phyloP scores from a whole-genome alignment of 2,329 filamentous ascomycete genomes.

The Hypoxylon rubiginosum region DNA sequence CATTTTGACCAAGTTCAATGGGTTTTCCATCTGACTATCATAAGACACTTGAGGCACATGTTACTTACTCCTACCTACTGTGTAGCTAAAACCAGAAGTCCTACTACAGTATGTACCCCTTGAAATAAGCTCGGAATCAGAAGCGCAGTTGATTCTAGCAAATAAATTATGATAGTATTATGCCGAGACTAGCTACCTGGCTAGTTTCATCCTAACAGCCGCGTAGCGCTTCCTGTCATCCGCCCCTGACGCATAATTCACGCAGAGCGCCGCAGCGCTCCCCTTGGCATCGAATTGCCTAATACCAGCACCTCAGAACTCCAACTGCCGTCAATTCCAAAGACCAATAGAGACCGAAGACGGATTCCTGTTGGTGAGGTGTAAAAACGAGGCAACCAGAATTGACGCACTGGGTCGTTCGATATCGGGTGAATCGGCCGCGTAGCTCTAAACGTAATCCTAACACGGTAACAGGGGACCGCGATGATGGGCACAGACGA shows the following conservation, averaged over 20 bases:
- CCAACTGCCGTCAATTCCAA: neutral
- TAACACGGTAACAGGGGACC: constrained; percentile 7
- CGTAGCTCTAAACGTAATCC: constrained; percentile 27
- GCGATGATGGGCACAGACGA: no score
- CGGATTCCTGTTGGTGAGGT: neutral
- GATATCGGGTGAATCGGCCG: constrained; percentile 13
- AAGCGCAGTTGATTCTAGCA: neutral
- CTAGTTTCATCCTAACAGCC: no score
- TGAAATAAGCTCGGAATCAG: neutral
- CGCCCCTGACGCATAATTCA: no score
- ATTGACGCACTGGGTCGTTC: constrained; percentile 25
- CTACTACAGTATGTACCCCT: neutral
- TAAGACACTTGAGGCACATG: neutral
- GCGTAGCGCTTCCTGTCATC: no score
- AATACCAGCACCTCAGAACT: neutral
- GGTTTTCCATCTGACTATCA: neutral
- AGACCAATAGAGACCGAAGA: neutral
- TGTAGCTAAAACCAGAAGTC: neutral
- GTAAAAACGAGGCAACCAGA: constrained; percentile 24
- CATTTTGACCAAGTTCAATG: neutral
- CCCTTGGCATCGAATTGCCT: neutral
- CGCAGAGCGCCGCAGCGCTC: neutral
- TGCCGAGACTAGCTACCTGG: no score
- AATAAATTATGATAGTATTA: no score
- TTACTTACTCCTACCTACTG: neutral